Conservation (phyloP, 2,329 filamentous ascomycete genomes). For the Teratosphaeriaceae sp. region DNA sequence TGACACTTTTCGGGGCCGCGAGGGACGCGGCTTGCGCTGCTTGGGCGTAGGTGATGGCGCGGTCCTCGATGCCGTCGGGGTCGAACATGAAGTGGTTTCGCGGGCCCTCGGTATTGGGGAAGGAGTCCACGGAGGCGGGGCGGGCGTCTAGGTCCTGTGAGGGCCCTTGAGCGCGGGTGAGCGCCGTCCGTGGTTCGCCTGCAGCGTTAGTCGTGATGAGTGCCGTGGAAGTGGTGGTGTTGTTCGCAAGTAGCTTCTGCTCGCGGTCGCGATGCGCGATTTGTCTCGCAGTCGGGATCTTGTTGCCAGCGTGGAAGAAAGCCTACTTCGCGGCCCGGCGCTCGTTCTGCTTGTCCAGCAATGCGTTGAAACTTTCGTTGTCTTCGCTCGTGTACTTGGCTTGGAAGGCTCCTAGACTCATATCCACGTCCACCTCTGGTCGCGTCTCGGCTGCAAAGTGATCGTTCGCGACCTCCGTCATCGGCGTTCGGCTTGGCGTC, state of each 20-base stretch:
- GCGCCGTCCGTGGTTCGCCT: slow-evolving; percentile 16
- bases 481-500: slow-evolving; percentile 57
- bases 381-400: slow-evolving; percentile 94
- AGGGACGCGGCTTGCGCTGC: slow-evolving; percentile 62
- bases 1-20: slow-evolving; percentile 68
- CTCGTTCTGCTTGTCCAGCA: slow-evolving; percentile 85
- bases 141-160: slow-evolving; percentile 59
- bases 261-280: slow-evolving; percentile 48
- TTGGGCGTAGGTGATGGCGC: slow-evolving; percentile 55
- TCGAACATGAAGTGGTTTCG: slow-evolving; percentile 85
- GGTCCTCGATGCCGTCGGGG: slow-evolving; percentile 57
- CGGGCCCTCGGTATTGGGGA: slow-evolving; percentile 54
- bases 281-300: slow-evolving; percentile 60
- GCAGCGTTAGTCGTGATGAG: slow-evolving; percentile 19
- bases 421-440: slow-evolving; percentile 60
- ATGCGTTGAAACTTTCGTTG: slow-evolving; percentile 91
- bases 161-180: slow-evolving; percentile 32
- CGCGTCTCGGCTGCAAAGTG: slow-evolving; percentile 31
- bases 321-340: slow-evolving; percentile 77
- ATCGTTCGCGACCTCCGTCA: slow-evolving; percentile 25
- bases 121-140: slow-evolving; percentile 69
- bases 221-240: slow-evolving; percentile 29
- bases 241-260: slow-evolving; percentile 55
- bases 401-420: slow-evolving; percentile 82
- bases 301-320: slow-evolving; percentile 86